phyloP scores from a whole-genome alignment of 257 asterid species.

The Gentiana macrophylla region DNA sequence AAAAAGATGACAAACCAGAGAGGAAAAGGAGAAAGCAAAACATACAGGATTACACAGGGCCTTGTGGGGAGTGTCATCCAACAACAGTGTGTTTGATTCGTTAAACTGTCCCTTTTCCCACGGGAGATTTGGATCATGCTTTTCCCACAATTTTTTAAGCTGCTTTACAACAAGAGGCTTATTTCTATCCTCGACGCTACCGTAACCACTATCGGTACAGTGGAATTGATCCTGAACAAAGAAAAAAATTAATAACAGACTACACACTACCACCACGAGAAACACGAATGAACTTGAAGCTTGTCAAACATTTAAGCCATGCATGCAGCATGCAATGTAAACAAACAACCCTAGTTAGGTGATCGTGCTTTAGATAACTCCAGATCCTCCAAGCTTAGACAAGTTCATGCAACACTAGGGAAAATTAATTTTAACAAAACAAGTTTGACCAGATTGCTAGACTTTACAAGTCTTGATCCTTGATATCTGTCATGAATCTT shows the following conservation, averaged over 20 bases:
- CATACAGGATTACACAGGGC: slow-evolving; percentile 78
- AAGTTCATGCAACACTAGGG: too few species aligned
- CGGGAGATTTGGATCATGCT: slow-evolving; percentile 51
- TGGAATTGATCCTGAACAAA: slow-evolving; percentile 72
- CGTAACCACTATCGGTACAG: slow-evolving; percentile 46
- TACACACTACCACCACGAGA: too few species aligned
- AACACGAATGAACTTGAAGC: too few species aligned
- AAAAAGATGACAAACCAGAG: slow-evolving; percentile 3
- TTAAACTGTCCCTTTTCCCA: slow-evolving; percentile 73
- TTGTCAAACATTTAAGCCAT: too few species aligned
- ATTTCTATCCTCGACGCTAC: slow-evolving; percentile 41
- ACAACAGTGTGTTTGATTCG: slow-evolving; percentile 68
- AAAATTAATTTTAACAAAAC: too few species aligned
- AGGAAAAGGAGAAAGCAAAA: slow-evolving; percentile 9
- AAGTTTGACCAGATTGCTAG: too few species aligned
- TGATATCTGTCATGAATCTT: too few species aligned
- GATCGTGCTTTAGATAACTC: too few species aligned
- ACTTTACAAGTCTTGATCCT: too few species aligned
- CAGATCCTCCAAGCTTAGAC: too few species aligned
- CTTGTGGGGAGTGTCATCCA: slow-evolving; percentile 82
- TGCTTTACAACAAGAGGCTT: slow-evolving; percentile 77
- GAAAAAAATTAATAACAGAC: neutral
- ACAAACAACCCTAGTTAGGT: too few species aligned
- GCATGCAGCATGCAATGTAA: too few species aligned
- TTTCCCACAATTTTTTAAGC: slow-evolving; percentile 71